These are phyloP conservation scores for Mycena haematopus DNA, from an alignment of 768 basidiomycete species.

Conservation along the genomic window DNA sequence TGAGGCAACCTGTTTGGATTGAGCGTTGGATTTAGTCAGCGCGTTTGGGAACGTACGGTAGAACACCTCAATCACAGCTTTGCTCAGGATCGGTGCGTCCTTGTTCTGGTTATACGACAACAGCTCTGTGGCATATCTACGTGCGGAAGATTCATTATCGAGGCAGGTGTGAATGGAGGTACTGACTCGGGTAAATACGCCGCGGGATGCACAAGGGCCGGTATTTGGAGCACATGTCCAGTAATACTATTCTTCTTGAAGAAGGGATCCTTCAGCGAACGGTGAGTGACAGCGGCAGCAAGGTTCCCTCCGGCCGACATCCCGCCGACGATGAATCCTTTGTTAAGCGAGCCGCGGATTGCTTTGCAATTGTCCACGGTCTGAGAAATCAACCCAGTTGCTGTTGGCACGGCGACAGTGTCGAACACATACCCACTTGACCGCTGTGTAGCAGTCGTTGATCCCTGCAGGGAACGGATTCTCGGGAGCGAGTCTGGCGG, in stretches of 20 bases:
- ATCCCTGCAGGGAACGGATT: conserved; percentile 11
- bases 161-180: no score
- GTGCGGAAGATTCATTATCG: not conserved
- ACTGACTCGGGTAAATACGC: not conserved
- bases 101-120: conserved; percentile 17
- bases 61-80: not conserved
- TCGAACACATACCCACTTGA: conserved; percentile 13
- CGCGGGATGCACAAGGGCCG: not conserved
- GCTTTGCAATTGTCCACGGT: not conserved
- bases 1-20: not conserved
- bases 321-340: conserved; percentile 19
- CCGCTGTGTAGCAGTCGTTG: conserved; percentile 14
- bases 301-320: conserved; percentile 4
- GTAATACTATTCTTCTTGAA: conserved; percentile 7
- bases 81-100: conserved; percentile 1
- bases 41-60: not conserved
- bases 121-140: not conserved
- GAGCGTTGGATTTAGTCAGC: not conserved
- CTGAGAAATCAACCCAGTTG: not conserved
- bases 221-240: conserved; percentile 8
- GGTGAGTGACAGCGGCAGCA: conserved; percentile 6
- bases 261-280: conserved; percentile 9
- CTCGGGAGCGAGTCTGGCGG: conserved; percentile 16
- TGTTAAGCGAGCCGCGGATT: conserved; percentile 4
- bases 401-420: no score